A percentile compares a stretch with the other conserved stretches of the same genome.
Conservation (phyloP, 371 early-diverging fungal species). For the Dinochytrium kinnereticum region DNA sequence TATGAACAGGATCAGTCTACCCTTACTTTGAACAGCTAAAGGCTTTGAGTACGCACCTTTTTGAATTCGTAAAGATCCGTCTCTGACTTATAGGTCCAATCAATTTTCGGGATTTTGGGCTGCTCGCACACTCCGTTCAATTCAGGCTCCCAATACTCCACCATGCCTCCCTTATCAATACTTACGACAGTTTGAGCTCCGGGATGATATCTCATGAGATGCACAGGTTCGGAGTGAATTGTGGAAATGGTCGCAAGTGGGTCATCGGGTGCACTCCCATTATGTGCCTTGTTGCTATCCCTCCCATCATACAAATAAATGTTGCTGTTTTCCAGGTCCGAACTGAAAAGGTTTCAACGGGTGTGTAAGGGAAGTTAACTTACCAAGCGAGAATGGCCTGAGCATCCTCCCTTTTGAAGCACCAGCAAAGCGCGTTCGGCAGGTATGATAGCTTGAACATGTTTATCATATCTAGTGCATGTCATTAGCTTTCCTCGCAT, state of each 20-base stretch:
- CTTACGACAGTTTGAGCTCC: slow-evolving; percentile 79
- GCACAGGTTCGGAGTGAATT: slow-evolving; percentile 79
- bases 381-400: slow-evolving; percentile 81
- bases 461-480: slow-evolving; percentile 89
- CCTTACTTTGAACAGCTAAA: too few species aligned
- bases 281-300: slow-evolving; percentile 29
- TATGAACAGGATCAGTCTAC: slow-evolving; percentile 43
- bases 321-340: slow-evolving; percentile 71
- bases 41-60: too few species aligned
- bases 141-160: slow-evolving; percentile 90
- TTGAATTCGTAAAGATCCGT: slow-evolving; percentile 95
- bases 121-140: slow-evolving; percentile 43
- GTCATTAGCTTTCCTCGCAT: background rate
- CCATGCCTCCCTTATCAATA: slow-evolving; percentile 82
- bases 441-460: slow-evolving; percentile 81
- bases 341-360: slow-evolving; percentile 49
- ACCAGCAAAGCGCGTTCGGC: slow-evolving; percentile 85
- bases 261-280: background rate
- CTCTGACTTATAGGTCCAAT: slow-evolving; percentile 84
- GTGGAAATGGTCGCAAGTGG: slow-evolving; percentile 67
- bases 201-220: slow-evolving; percentile 80
- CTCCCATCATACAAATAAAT: slow-evolving; percentile 88
- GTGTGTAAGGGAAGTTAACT: slow-evolving; percentile 22
- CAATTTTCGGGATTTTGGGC: slow-evolving; percentile 62
- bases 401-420: slow-evolving; percentile 81